Percentiles rank a stretch among this genome's conserved stretches.
Evolutionary conservation across 768 basidiomycete species (phyloP).

Genomic region (Mycena belliarum): DNA sequence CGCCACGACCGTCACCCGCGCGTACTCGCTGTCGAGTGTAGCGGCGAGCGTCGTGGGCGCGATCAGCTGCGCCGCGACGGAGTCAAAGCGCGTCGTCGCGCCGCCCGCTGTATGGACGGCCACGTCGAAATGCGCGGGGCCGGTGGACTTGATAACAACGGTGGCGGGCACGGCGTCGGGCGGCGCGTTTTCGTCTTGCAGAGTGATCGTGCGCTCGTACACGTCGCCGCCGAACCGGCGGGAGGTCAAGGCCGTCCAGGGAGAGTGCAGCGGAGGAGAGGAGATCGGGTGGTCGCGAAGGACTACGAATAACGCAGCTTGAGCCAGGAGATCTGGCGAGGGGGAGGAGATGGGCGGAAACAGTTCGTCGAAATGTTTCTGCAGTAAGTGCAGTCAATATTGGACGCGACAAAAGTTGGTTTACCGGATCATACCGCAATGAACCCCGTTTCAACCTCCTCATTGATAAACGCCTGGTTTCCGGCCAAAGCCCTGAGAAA

Average conservation of each 20-base stretch:
- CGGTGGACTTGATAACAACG: conserved; percentile 39
- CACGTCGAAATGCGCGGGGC: conserved; percentile 54
- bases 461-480: conserved; percentile 73
- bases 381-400: conserved; percentile 1
- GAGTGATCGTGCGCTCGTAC: conserved; percentile 58
- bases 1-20: conserved; percentile 71
- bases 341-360: conserved; percentile 69
- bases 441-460: conserved; percentile 90
- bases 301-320: conserved; percentile 75
- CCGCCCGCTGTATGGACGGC: conserved; percentile 40
- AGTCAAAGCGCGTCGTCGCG: conserved; percentile 41
- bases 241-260: conserved; percentile 71
- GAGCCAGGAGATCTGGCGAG: conserved; percentile 65
- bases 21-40: conserved; percentile 50
- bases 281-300: conserved; percentile 57
- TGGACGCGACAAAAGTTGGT: background rate
- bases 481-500: conserved; percentile 80
- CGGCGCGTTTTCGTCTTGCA: conserved; percentile 58
- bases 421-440: conserved; percentile 72
- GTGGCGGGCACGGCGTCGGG: conserved; percentile 38
- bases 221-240: conserved; percentile 79
- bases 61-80: conserved; percentile 57
- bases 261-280: conserved; percentile 39
- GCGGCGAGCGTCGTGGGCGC: conserved; percentile 55
- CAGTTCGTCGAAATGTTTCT: conserved; percentile 86